phyloP scores from a whole-genome alignment of 805 yeast species.

The Wilhelminamyces savonicus region DNA sequence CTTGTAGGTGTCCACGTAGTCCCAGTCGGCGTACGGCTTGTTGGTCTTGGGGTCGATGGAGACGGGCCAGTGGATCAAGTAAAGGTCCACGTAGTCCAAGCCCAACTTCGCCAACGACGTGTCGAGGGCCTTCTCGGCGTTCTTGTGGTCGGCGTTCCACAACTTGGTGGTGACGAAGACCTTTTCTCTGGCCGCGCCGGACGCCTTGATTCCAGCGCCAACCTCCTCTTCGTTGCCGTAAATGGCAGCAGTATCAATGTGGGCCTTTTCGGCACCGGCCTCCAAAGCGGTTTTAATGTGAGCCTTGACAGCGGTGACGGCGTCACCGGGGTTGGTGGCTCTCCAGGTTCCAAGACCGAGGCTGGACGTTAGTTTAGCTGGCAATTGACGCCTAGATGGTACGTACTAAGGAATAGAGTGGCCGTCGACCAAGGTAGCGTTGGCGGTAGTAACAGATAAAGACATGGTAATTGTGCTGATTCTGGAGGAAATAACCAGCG shows the following conservation, averaged over 20 bases:
- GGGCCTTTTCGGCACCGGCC: too few species aligned
- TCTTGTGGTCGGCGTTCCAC: conserved; percentile 49
- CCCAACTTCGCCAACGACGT: conserved; percentile 57
- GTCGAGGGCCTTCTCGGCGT: conserved; percentile 49
- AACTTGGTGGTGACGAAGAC: conserved; percentile 69
- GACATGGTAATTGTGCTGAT: not conserved
- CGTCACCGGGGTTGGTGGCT: conserved; percentile 45
- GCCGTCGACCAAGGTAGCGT: conserved; percentile 7
- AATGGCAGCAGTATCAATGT: conserved; percentile 70
- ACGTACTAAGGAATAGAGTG: too few species aligned
- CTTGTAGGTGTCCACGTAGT: conserved; percentile 28
- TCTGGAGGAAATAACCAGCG: too few species aligned
- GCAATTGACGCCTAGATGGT: too few species aligned
- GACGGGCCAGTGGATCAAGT: conserved; percentile 81
- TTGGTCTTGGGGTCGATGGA: conserved; percentile 38
- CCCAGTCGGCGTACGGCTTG: conserved; percentile 25
- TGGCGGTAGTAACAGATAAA: conserved; percentile 2
- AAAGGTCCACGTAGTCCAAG: conserved; percentile 71
- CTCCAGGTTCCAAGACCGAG: conserved; percentile 74
- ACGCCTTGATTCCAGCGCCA: conserved; percentile 47
- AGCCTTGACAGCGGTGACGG: conserved; percentile 47
- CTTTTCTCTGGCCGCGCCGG: conserved; percentile 59
- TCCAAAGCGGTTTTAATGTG: conserved; percentile 66
- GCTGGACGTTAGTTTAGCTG: too few species aligned
- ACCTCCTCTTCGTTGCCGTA: conserved; percentile 64